A percentile compares a stretch with the other conserved stretches of the same genome.
Evolutionary conservation across 495 filamentous ascomycete genomes (phyloP).

Genomic region (Aspergillus incahuasiensis): DNA sequence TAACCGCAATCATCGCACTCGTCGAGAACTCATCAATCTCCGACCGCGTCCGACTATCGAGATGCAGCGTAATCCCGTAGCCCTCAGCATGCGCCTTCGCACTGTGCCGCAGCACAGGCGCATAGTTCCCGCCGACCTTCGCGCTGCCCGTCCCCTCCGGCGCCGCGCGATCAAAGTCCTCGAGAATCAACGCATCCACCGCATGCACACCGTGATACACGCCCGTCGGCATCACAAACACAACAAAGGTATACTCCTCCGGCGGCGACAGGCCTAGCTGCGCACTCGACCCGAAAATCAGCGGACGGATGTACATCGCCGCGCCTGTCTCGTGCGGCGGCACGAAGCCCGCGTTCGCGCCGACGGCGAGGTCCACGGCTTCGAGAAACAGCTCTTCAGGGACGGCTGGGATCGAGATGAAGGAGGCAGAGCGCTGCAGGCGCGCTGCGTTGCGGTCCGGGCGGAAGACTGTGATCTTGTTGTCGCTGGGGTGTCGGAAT

Average conservation of each 20-base stretch:
- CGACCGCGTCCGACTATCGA: constrained; percentile 72
- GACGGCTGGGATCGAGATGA: constrained; percentile 73
- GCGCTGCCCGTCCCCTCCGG: constrained; percentile 50
- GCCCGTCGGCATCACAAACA: constrained; percentile 80
- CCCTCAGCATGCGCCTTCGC: constrained; percentile 68
- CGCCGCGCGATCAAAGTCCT: constrained; percentile 56
- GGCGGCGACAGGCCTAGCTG: constrained; percentile 78
- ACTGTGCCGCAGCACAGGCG: constrained; percentile 71
- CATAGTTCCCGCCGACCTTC: constrained; percentile 59
- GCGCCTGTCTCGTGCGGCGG: constrained; percentile 79
- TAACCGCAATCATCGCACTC: constrained; percentile 74
- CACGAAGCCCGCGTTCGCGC: constrained; percentile 80
- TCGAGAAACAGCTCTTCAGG: constrained; percentile 67
- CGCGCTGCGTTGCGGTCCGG: constrained; percentile 75
- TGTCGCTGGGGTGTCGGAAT: constrained; percentile 59
- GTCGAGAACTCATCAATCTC: constrained; percentile 91
- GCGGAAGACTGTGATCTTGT: constrained; percentile 72
- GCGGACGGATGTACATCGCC: constrained; percentile 81
- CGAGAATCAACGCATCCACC: constrained; percentile 71
- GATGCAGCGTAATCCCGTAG: constrained; percentile 80
- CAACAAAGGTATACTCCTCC: constrained; percentile 82
- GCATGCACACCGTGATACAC: constrained; percentile 86
- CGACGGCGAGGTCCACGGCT: constrained; percentile 72
- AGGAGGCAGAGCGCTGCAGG: constrained; percentile 70
- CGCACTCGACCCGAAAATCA: constrained; percentile 78